Percentiles rank a stretch among this genome's conserved stretches.
phyloP scores from a whole-genome alignment of 148 eudicot genomes.

The Nepenthes gracilis region DNA sequence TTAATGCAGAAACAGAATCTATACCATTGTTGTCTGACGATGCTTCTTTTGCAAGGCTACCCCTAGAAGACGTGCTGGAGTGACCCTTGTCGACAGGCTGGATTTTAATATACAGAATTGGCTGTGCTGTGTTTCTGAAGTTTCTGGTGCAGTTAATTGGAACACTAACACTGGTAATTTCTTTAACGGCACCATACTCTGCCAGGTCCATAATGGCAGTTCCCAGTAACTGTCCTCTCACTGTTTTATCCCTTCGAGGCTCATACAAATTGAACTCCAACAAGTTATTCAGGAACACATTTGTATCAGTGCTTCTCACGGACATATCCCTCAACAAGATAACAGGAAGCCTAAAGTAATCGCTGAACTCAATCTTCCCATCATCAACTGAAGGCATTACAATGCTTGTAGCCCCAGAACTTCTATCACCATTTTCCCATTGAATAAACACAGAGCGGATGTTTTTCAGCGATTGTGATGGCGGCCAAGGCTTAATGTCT shows the following conservation, averaged over 20 bases:
- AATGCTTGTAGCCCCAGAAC: slow-evolving; percentile 52
- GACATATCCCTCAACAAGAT: slow-evolving; percentile 45
- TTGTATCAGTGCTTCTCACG: slow-evolving; percentile 41
- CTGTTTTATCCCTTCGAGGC: slow-evolving; percentile 64
- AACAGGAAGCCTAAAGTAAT: slow-evolving; percentile 54
- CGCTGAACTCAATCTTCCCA: slow-evolving; percentile 75
- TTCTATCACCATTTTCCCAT: slow-evolving; percentile 73
- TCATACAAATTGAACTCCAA: slow-evolving; percentile 85
- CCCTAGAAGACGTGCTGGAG: slow-evolving; percentile 34
- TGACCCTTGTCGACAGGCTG: slow-evolving; percentile 50
- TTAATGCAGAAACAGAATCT: slow-evolving; percentile 55
- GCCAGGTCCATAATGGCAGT: slow-evolving; percentile 73
- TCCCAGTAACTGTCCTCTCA: slow-evolving; percentile 70
- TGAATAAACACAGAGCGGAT: slow-evolving; percentile 65
- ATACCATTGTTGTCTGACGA: slow-evolving; percentile 42
- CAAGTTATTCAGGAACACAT: slow-evolving; percentile 54
- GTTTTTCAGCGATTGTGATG: slow-evolving; percentile 66
- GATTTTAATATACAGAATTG: slow-evolving; percentile 50
- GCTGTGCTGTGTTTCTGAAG: slow-evolving; percentile 58
- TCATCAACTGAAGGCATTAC: slow-evolving; percentile 59
- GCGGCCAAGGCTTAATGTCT: slow-evolving; percentile 98
- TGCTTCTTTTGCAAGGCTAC: slow-evolving; percentile 38
- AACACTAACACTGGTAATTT: slow-evolving; percentile 23
- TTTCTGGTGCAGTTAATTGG: slow-evolving; percentile 71
- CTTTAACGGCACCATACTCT: slow-evolving; percentile 56